Evolutionary conservation across 129 eudicot species (phyloP), one percentile per base, ranked within the genome.

Genomic region (Centella asiatica): DNA sequence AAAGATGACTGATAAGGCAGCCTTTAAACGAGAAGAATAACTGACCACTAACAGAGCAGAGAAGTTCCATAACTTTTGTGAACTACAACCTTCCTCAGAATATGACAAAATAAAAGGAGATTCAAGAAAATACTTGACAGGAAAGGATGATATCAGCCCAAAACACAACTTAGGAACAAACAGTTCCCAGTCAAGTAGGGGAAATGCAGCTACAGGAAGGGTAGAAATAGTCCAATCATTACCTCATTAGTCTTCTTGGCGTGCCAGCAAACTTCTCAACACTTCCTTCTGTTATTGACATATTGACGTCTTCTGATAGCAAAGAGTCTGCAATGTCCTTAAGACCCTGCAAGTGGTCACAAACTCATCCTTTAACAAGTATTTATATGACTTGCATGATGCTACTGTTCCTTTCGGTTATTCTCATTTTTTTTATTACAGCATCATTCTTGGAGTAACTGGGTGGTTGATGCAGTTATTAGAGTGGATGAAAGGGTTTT

Each of bases 331-430:
- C 71, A 55, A 76, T 36, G 12, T 66, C 81, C 39, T 50, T 71
- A 5, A 76, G 73, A 34, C 77, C 81, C 81, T 76, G 81, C 4
- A 59, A 27, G 13, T 24, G 36, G 17, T 57, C 20, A 11, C 2
- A 57, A 1, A 10, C 9, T 6, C 5, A 19, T 33, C 34, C 44
- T 20, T 13, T 4, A n/a, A n/a, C 0, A 17, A 2, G 4, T 46
- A 46, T 46, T 17, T 46, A 18, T n/a, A 45, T n/a, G 24, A 42
- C 4, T 5, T 4, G 12, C 12, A 42, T 42, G 8, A 42, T 42
- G 46, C n/a, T 11, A 1, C 11, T 36, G 42, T 36, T 36, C 42
- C 12, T 36, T 36, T 13, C 8, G 8, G 8, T 36, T 36, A 10
- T 36, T 36, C 11, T 32, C 36, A 2, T 9, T 36, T 36, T 13